A percentile compares a stretch with the other conserved stretches of the same genome.
These are phyloP conservation scores for Conticribra guillardii DNA, from an alignment of 108 stramenopile genomes.

Conservation along the genomic window DNA sequence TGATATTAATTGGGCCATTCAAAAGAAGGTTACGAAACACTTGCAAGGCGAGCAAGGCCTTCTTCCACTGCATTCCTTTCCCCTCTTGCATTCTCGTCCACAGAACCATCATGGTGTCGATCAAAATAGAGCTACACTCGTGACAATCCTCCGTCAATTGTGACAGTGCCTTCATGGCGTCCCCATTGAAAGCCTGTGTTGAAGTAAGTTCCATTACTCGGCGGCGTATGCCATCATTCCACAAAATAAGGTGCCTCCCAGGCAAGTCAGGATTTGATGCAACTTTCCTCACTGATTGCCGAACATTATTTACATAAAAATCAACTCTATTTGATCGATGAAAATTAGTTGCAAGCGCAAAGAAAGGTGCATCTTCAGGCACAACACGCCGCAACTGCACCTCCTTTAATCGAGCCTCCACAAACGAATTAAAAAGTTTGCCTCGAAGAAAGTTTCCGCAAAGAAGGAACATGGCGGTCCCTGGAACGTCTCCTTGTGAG, in stretches of 20 bases:
- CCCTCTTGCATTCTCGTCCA: conserved; percentile 57
- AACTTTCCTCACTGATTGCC: conserved; percentile 40
- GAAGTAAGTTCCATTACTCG: conserved; percentile 51
- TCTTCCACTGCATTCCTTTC: conserved; percentile 52
- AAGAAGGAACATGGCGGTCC: conserved; percentile 49
- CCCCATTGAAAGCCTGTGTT: conserved; percentile 42
- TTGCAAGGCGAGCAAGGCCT: conserved; percentile 46
- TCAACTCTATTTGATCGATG: conserved; percentile 51
- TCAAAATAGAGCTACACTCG: conserved; percentile 38
- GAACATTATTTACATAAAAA: conserved; percentile 35
- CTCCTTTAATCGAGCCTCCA: conserved; percentile 33
- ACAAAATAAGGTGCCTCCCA: conserved; percentile 32
- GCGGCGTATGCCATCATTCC: conserved; percentile 35
- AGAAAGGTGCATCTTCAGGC: conserved; percentile 51
- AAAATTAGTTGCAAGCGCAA: conserved; percentile 33
- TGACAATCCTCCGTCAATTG: conserved; percentile 45
- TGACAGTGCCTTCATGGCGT: conserved; percentile 29
- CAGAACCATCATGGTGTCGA: conserved; percentile 50
- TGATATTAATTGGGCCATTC: conserved; percentile 41
- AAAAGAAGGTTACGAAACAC: conserved; percentile 48
- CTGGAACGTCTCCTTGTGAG: conserved; percentile 33
- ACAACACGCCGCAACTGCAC: conserved; percentile 30
- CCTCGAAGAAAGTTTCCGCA: conserved; percentile 32
- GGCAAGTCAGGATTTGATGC: conserved; percentile 31
- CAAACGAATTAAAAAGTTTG: conserved; percentile 41